phyloP scores from a whole-genome alignment of 768 basidiomycete genomes.

The Clitopilus passeckerianus region DNA sequence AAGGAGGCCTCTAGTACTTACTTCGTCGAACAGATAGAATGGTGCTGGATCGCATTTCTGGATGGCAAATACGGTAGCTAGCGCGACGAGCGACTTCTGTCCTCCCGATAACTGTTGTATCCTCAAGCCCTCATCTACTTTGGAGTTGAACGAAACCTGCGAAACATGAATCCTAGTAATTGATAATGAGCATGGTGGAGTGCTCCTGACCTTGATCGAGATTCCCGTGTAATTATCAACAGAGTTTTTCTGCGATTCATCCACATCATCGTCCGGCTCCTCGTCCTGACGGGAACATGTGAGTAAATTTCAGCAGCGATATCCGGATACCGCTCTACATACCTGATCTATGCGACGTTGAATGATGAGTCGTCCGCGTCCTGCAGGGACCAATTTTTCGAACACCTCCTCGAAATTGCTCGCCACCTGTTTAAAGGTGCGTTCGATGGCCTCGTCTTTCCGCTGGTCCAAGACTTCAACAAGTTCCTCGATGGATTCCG shows the following conservation, averaged over 20 bases:
- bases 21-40: conserved; percentile 99
- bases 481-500: conserved; percentile 84
- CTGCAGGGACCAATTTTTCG: conserved; percentile 92
- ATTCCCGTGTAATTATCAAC: conserved; percentile 97
- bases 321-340: conserved; percentile 3
- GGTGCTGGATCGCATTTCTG: conserved; percentile 99
- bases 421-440: conserved; percentile 97
- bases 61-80: conserved; percentile 94
- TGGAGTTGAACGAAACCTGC: conserved; percentile 98
- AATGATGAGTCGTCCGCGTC: conserved; percentile 87
- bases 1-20: conserved; percentile 16
- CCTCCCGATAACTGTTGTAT: conserved; percentile 98
- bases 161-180: background rate
- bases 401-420: conserved; percentile 97
- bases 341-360: conserved; percentile 88
- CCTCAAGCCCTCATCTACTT: conserved; percentile 91
- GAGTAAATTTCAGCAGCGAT: background rate
- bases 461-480: conserved; percentile 92
- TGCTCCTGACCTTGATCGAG: conserved; percentile 74
- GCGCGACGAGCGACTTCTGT: conserved; percentile 94
- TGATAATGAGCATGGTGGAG: background rate
- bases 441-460: conserved; percentile 97
- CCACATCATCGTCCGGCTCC: conserved; percentile 66
- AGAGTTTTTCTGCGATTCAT: conserved; percentile 65
- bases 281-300: conserved; percentile 47